Evolutionary conservation across 1,139 yeast genomes (phyloP).

Genomic region (Suhomyces bolitotheri): DNA sequence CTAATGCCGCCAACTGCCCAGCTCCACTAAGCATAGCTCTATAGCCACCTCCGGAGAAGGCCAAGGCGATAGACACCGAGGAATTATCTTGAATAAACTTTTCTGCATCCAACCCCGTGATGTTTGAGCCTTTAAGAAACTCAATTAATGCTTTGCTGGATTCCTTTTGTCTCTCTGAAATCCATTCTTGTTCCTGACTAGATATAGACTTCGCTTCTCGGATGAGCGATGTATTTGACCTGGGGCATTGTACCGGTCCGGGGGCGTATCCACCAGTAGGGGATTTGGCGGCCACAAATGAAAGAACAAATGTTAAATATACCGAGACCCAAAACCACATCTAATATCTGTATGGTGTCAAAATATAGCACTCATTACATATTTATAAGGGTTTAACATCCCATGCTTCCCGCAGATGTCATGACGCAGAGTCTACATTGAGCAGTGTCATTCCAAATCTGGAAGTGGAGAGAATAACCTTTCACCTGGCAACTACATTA

Average conservation of each 20-base stretch:
- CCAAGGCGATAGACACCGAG: conserved; percentile 60
- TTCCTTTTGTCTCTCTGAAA: conserved; percentile 48
- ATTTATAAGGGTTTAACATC: too few relatives aligned
- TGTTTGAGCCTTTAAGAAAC: conserved; percentile 58
- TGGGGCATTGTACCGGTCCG: conserved; percentile 57
- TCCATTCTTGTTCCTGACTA: conserved; percentile 39
- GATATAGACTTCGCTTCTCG: conserved; percentile 39
- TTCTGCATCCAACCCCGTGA: conserved; percentile 59
- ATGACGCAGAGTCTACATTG: too few relatives aligned
- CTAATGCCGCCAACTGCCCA: conserved; percentile 79
- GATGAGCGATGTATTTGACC: conserved; percentile 21
- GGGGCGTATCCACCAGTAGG: conserved; percentile 72
- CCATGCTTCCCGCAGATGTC: too few relatives aligned
- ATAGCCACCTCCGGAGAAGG: conserved; percentile 91
- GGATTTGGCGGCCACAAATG: conserved; percentile 46
- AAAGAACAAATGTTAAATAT: conserved; percentile 3
- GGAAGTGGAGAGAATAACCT: too few relatives aligned
- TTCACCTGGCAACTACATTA: too few relatives aligned
- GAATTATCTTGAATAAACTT: conserved; percentile 41
- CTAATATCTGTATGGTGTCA: too few relatives aligned
- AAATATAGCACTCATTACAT: too few relatives aligned
- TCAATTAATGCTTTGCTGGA: conserved; percentile 55
- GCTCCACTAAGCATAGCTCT: conserved; percentile 92
- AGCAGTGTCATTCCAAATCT: too few relatives aligned
- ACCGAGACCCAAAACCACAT: conserved; percentile 2